Conservation (phyloP, 2,329 filamentous ascomycete genomes). For the Purpureocillium lavendulum region DNA sequence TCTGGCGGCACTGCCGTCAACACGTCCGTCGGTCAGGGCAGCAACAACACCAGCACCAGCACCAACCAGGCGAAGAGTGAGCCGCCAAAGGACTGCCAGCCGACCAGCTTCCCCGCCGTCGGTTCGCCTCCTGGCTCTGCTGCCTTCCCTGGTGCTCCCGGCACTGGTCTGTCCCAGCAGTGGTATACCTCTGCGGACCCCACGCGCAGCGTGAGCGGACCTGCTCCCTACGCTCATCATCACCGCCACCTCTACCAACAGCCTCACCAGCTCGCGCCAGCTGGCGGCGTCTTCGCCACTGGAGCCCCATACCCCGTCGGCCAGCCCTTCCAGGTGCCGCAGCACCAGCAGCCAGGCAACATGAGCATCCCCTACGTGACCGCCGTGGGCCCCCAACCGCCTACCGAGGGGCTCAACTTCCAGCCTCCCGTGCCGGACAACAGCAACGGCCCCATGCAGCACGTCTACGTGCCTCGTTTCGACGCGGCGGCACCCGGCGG, state of each 20-base stretch:
- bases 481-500: constrained; percentile 25
- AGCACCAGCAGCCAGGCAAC: neutral
- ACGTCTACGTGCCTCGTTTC: constrained; percentile 47
- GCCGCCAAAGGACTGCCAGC: constrained; percentile 9
- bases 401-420: constrained; percentile 38
- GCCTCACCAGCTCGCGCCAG: no score
- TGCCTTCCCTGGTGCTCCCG: constrained; percentile 7
- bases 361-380: constrained; percentile 6
- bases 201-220: constrained; percentile 15
- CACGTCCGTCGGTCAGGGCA: constrained; percentile 2
- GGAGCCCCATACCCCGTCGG: constrained; percentile 1
- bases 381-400: constrained; percentile 29
- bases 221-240: neutral
- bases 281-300: constrained; percentile 8
- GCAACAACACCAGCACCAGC: constrained; percentile 7
- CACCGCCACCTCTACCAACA: constrained; percentile 1
- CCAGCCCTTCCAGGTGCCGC: neutral
- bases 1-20: constrained; percentile 3
- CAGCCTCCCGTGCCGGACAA: constrained; percentile 53
- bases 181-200: constrained; percentile 26
- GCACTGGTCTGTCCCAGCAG: constrained; percentile 11
- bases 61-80: constrained; percentile 4
- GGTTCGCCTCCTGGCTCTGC: constrained; percentile 14
- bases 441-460: constrained; percentile 43
- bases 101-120: constrained; percentile 17